Evolutionary conservation across 2,329 filamentous ascomycete genomes (phyloP).

Genomic region (Apiospora kogelbergensis): DNA sequence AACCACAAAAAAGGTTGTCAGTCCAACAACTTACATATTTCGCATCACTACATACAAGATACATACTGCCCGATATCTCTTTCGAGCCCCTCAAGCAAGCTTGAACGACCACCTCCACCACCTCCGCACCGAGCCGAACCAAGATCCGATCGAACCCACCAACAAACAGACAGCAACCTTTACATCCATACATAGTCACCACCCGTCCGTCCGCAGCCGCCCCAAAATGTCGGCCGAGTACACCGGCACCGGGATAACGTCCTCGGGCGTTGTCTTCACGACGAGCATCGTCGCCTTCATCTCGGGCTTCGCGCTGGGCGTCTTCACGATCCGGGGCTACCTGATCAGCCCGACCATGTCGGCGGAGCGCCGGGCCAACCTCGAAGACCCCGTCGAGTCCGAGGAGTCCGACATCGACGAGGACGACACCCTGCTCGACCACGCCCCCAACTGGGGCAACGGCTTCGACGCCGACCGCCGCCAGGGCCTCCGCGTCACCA

Average conservation of each 20-base stretch:
- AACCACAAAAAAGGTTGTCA: background rate
- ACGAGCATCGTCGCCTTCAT: constrained; percentile 74
- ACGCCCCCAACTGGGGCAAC: constrained; percentile 68
- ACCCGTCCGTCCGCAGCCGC: too few relatives aligned
- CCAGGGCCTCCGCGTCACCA: constrained; percentile 50
- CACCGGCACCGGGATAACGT: constrained; percentile 21
- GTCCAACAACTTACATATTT: too few relatives aligned
- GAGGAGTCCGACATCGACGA: constrained; percentile 69
- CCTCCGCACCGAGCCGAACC: background rate
- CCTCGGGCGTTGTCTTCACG: constrained; percentile 64
- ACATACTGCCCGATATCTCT: too few relatives aligned
- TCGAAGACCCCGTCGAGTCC: constrained; percentile 63
- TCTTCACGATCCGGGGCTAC: constrained; percentile 67
- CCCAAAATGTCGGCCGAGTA: background rate
- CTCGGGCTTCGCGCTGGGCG: constrained; percentile 77
- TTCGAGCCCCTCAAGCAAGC: too few relatives aligned
- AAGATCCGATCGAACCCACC: background rate
- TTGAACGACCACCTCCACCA: background rate
- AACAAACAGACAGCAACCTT: too few relatives aligned
- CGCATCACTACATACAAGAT: too few relatives aligned
- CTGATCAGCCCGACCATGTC: constrained; percentile 55
- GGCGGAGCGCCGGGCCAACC: constrained; percentile 56
- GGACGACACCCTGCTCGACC: constrained; percentile 58
- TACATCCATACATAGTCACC: background rate
- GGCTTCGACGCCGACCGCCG: constrained; percentile 57